Percentiles rank a stretch among this genome's conserved stretches.
Evolutionary conservation across 2,329 filamentous ascomycete genomes (phyloP).

Genomic region (Alternaria solani): DNA sequence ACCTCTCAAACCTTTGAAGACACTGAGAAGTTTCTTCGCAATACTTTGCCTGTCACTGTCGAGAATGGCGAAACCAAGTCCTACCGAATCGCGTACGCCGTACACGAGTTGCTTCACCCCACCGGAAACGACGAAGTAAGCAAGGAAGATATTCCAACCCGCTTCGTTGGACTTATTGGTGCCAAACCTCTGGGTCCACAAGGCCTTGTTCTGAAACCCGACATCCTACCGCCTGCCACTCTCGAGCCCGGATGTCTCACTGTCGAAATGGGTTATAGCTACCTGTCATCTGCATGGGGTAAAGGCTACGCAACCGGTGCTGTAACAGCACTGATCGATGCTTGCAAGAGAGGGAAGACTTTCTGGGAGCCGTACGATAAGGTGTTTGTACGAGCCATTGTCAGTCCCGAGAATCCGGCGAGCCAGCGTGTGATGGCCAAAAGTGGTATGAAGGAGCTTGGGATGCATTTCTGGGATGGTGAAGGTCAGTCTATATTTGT

Average conservation of each 20-base stretch:
- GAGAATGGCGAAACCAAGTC: slow-evolving; percentile 20
- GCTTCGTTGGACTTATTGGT: slow-evolving; percentile 37
- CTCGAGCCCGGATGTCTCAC: slow-evolving; percentile 25
- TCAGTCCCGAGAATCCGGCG: slow-evolving; percentile 41
- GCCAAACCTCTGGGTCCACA: slow-evolving; percentile 26
- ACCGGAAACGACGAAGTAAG: not conserved
- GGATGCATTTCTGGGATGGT: slow-evolving; percentile 38
- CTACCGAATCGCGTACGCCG: slow-evolving; percentile 37
- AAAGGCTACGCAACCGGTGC: slow-evolving; percentile 33
- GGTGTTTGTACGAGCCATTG: slow-evolving; percentile 43
- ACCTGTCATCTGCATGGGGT: slow-evolving; percentile 33
- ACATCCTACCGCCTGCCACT: slow-evolving; percentile 20
- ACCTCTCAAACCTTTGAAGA: slow-evolving; percentile 37
- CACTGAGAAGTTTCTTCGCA: slow-evolving; percentile 33
- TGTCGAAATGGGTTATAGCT: slow-evolving; percentile 34
- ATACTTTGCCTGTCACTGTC: slow-evolving; percentile 19
- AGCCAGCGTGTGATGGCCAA: slow-evolving; percentile 46
- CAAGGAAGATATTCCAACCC: not conserved
- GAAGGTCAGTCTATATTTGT: slow-evolving; percentile 25
- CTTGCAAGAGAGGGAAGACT: slow-evolving; percentile 21
- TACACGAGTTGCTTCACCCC: slow-evolving; percentile 34
- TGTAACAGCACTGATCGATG: slow-evolving; percentile 33
- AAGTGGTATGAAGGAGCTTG: slow-evolving; percentile 34
- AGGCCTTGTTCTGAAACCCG: slow-evolving; percentile 21
- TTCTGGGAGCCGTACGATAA: slow-evolving; percentile 39